Evolutionary conservation across 192 early-diverging fungal species (phyloP).

Genomic region (Funneliformis mosseae): DNA sequence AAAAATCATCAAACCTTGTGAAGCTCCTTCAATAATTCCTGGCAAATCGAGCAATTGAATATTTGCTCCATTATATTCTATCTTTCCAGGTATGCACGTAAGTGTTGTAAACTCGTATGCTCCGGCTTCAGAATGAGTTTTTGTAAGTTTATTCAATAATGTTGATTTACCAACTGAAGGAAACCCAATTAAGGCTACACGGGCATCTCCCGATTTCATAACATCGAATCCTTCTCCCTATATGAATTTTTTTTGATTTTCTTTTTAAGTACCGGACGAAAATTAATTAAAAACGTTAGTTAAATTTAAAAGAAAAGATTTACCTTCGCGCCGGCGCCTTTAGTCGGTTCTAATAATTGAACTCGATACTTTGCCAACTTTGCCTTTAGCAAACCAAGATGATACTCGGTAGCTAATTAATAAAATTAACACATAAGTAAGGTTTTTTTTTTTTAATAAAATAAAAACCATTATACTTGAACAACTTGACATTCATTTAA

Average conservation of each 20-base stretch:
- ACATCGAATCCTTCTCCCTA: slow-evolving; percentile 97
- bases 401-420: slow-evolving; percentile 87
- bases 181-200: slow-evolving; percentile 94
- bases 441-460: neutral
- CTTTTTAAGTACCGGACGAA: neutral
- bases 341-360: slow-evolving; percentile 74
- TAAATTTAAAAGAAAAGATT: slow-evolving; percentile 37
- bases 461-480: neutral
- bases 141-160: slow-evolving; percentile 86
- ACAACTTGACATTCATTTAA: neutral
- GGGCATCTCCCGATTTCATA: slow-evolving; percentile 94
- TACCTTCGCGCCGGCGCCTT: slow-evolving; percentile 44
- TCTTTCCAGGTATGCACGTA: slow-evolving; percentile 94
- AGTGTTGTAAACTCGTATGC: slow-evolving; percentile 97
- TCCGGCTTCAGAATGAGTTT: slow-evolving; percentile 87
- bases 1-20: slow-evolving; percentile 66
- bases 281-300: slow-evolving; percentile 3
- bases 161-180: slow-evolving; percentile 99
- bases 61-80: slow-evolving; percentile 91
- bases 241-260: no score
- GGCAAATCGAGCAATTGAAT: slow-evolving; percentile 99
- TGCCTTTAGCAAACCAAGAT: slow-evolving; percentile 96
- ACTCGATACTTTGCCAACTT: slow-evolving; percentile 86
- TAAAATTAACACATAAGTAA: no score
- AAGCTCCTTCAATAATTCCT: slow-evolving; percentile 97